Conservation (phyloP, 345 rosid species). For the Arabis hirsuta region DNA sequence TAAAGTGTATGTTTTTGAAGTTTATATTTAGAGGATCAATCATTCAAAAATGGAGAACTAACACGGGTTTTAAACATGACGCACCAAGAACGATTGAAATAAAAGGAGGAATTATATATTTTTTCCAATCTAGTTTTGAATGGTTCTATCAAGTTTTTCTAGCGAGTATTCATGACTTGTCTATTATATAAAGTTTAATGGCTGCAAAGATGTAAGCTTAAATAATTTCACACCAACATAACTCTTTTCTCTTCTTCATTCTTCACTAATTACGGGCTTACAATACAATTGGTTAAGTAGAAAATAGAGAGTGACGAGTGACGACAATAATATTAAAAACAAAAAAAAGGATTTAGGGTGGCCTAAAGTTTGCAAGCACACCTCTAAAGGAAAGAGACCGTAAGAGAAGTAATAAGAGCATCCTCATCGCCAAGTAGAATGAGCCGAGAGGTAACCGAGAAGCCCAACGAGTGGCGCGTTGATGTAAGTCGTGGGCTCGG, state of each 20-base stretch:
- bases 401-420: conserved; percentile 4
- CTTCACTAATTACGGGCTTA: conserved; percentile 41
- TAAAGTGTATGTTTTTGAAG: too few species aligned
- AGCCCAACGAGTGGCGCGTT: conserved; percentile 96
- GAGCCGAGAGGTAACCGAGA: conserved; percentile 77
- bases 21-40: too few species aligned
- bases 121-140: too few species aligned
- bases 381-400: conserved; percentile 24
- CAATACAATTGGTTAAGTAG: conserved; percentile 39
- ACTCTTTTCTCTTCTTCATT: conserved; percentile 37
- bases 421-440: conserved; percentile 46
- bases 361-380: conserved; percentile 45
- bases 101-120: too few species aligned
- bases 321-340: conserved; percentile 14
- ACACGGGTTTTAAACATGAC: too few species aligned
- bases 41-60: too few species aligned
- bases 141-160: too few species aligned
- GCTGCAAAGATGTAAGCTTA: not conserved
- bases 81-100: too few species aligned
- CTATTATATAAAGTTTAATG: not conserved
- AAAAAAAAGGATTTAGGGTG: conserved; percentile 31
- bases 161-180: not conserved
- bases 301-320: conserved; percentile 31
- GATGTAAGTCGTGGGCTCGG: conserved; percentile 97
- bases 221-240: not conserved